These are phyloP conservation scores for Stereocaulon alpinum DNA, from an alignment of 495 filamentous ascomycete species.

Conservation along the genomic window DNA sequence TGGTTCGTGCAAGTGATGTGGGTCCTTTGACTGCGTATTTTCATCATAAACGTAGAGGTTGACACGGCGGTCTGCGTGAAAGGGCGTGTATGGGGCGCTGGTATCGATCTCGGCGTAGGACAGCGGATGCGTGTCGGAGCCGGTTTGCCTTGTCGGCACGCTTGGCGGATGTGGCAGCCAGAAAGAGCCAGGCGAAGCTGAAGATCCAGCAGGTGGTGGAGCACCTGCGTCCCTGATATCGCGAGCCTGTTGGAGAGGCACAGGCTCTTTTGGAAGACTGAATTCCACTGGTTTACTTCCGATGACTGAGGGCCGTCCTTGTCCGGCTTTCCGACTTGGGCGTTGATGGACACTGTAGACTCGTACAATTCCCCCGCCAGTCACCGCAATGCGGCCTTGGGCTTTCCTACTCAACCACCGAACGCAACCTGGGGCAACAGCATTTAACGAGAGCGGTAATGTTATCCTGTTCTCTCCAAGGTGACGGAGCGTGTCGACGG, in stretches of 20 bases:
- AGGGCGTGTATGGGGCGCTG: constrained; percentile 79
- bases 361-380: constrained; percentile 53
- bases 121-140: constrained; percentile 40
- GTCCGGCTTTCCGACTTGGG: constrained; percentile 28
- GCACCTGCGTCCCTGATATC: not conserved
- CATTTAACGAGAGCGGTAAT: constrained; percentile 43
- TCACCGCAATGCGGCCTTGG: constrained; percentile 42
- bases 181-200: constrained; percentile 12
- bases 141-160: constrained; percentile 21
- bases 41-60: constrained; percentile 50
- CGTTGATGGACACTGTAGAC: constrained; percentile 45
- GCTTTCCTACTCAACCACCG: constrained; percentile 43
- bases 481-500: constrained; percentile 69
- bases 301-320: constrained; percentile 42
- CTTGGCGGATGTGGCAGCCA: constrained; percentile 15
- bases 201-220: not conserved
- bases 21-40: constrained; percentile 17
- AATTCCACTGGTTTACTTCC: constrained; percentile 54
- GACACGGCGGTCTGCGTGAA: constrained; percentile 78
- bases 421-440: constrained; percentile 41
- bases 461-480: constrained; percentile 76
- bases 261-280: constrained; percentile 21
- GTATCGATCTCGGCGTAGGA: constrained; percentile 90
- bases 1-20: constrained; percentile 15
- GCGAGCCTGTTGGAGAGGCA: not conserved